Percentiles rank a stretch among this genome's conserved stretches.
Conservation (phyloP, 192 early-diverging fungal genomes). For the Podila clonocystis region DNA sequence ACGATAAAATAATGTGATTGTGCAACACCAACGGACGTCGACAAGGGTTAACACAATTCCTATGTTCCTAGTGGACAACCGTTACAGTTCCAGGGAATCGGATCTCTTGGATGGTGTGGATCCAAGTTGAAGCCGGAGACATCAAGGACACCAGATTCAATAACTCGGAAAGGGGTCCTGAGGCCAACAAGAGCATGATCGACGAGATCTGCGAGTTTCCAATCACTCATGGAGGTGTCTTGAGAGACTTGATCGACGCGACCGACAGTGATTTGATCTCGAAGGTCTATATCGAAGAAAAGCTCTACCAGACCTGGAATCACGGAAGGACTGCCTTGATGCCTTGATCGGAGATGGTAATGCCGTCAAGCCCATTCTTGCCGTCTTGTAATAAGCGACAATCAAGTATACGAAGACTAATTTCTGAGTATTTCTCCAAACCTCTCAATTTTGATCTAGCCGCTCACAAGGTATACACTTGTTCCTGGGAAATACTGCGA, state of each 20-base stretch:
- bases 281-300: conserved; percentile 12
- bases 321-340: background rate
- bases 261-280: conserved; percentile 1
- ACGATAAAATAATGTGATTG: background rate
- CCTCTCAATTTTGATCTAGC: background rate
- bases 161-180: background rate
- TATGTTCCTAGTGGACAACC: background rate
- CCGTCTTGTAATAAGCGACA: too few species aligned
- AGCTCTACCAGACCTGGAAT: conserved; percentile 11
- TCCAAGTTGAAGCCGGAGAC: background rate
- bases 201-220: conserved; percentile 4
- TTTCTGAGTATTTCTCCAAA: too few species aligned
- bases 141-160: background rate
- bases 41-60: background rate
- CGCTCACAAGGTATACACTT: background rate
- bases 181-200: conserved; percentile 8
- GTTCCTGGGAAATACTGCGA: background rate
- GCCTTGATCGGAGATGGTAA: conserved; percentile 12
- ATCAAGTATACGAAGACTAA: too few species aligned
- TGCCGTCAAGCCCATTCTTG: too few species aligned
- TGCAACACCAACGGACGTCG: too few species aligned
- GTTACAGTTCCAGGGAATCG: background rate
- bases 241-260: conserved; percentile 8
- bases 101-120: background rate
- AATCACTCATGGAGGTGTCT: background rate